Conservation (phyloP, 2,329 filamentous ascomycete species). For the Neurospora sp. region DNA sequence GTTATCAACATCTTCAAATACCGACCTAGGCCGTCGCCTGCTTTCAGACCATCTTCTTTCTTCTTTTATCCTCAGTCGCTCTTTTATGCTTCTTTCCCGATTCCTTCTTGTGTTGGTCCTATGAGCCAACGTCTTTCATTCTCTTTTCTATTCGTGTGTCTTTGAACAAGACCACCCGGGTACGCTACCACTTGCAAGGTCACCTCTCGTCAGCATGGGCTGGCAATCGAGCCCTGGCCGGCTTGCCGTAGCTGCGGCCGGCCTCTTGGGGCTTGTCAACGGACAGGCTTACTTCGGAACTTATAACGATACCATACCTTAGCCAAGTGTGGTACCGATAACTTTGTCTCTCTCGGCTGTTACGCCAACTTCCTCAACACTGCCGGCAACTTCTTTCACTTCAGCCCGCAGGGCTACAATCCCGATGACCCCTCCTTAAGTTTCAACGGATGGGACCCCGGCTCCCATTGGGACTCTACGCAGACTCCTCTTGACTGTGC, state of each 20-base stretch:
- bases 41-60: not conserved
- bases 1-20: slow-evolving; percentile 1
- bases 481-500: slow-evolving; percentile 18
- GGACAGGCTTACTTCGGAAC: slow-evolving; percentile 11
- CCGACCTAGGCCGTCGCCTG: not conserved
- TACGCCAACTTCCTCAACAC: slow-evolving; percentile 5
- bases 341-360: slow-evolving; percentile 11
- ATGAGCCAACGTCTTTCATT: not conserved
- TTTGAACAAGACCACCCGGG: not conserved
- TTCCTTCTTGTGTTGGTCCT: not conserved
- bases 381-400: slow-evolving; percentile 11
- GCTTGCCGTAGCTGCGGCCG: slow-evolving; percentile 6
- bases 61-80: not conserved
- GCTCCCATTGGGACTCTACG: not conserved
- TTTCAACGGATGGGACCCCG: slow-evolving; percentile 6
- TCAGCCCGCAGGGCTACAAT: slow-evolving; percentile 8
- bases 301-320: not conserved
- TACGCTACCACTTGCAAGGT: not conserved
- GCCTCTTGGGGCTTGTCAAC: slow-evolving; percentile 5
- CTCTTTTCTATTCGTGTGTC: not conserved
- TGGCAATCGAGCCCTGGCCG: slow-evolving; percentile 4
- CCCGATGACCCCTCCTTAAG: slow-evolving; percentile 9
- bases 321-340: slow-evolving; percentile 3
- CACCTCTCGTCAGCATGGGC: slow-evolving; percentile 5
- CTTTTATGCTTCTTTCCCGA: slow-evolving; percentile 1